These are phyloP conservation scores for Sporisorium iseilematis-ciliati DNA, from an alignment of 1,284 basidiomycete genomes.

Conservation along the genomic window DNA sequence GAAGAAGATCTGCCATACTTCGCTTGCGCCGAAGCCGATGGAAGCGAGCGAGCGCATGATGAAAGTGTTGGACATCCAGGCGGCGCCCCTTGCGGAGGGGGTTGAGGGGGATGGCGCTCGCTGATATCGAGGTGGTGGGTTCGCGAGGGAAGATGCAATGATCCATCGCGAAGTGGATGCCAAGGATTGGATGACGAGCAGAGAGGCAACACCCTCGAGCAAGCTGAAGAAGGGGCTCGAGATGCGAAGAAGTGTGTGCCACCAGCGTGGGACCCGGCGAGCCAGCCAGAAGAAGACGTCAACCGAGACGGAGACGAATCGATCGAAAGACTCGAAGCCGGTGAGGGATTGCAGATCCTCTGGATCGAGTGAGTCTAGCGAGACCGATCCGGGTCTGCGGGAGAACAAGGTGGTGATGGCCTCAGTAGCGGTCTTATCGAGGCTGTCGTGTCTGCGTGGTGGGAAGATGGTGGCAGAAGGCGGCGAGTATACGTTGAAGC, in stretches of 20 bases:
- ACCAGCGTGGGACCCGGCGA: slow-evolving; percentile 60
- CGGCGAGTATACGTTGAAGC: slow-evolving; percentile 66
- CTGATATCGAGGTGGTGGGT: slow-evolving; percentile 78
- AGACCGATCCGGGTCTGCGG: background rate
- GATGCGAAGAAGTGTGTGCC: slow-evolving; percentile 63
- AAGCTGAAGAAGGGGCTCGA: slow-evolving; percentile 65
- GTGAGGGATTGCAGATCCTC: slow-evolving; percentile 31
- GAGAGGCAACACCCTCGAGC: slow-evolving; percentile 67
- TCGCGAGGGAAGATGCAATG: slow-evolving; percentile 77
- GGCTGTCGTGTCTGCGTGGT: slow-evolving; percentile 21
- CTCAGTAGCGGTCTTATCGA: slow-evolving; percentile 29
- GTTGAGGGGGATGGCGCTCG: slow-evolving; percentile 71
- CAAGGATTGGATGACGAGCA: slow-evolving; percentile 66
- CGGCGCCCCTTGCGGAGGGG: slow-evolving; percentile 14
- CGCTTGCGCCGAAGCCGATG: slow-evolving; percentile 61
- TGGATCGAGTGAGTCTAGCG: slow-evolving; percentile 4
- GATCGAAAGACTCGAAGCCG: slow-evolving; percentile 25
- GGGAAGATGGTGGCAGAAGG: slow-evolving; percentile 54
- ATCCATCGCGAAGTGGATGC: slow-evolving; percentile 64
- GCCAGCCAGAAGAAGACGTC: slow-evolving; percentile 56
- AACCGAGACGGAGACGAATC: slow-evolving; percentile 31
- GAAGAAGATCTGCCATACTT: slow-evolving; percentile 68
- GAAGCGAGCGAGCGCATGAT: slow-evolving; percentile 54
- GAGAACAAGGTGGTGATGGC: slow-evolving; percentile 38
- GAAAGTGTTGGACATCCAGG: slow-evolving; percentile 44